Conservation (phyloP, 2,329 filamentous ascomycete genomes). For the Corynespora cassiicola region DNA sequence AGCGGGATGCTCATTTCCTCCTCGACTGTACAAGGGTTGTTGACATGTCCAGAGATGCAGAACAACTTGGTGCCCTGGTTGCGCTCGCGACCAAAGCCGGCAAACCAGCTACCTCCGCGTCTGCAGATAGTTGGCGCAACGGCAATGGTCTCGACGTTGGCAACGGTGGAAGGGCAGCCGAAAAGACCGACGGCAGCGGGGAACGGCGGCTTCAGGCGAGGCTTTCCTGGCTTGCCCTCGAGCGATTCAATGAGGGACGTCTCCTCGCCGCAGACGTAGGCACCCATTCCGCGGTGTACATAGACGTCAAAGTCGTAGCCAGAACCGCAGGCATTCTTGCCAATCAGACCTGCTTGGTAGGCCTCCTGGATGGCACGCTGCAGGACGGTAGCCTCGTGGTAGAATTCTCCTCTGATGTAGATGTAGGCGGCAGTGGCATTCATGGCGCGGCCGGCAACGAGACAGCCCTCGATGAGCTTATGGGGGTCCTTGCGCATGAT, state of each 20-base stretch:
- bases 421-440: slow-evolving; percentile 99
- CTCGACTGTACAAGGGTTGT: slow-evolving; percentile 97
- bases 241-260: slow-evolving; percentile 97
- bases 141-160: slow-evolving; percentile 96
- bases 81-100: slow-evolving; percentile 89
- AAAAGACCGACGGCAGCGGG: slow-evolving; percentile 97
- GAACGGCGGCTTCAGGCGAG: slow-evolving; percentile 97
- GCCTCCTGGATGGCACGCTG: slow-evolving; percentile 98
- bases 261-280: slow-evolving; percentile 98
- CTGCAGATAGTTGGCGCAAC: slow-evolving; percentile 96
- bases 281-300: slow-evolving; percentile 94
- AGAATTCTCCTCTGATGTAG: slow-evolving; percentile 98
- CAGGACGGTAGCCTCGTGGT: slow-evolving; percentile 90
- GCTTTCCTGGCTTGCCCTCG: slow-evolving; percentile 98
- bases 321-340: slow-evolving; percentile 96
- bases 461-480: slow-evolving; percentile 96
- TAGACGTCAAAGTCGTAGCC: slow-evolving; percentile 99
- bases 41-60: slow-evolving; percentile 98
- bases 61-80: slow-evolving; percentile 98
- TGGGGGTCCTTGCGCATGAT: slow-evolving; percentile 99
- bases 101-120: slow-evolving; percentile 92
- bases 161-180: slow-evolving; percentile 95
- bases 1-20: slow-evolving; percentile 99
- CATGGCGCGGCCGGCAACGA: slow-evolving; percentile 96
- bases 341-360: slow-evolving; percentile 91